A percentile compares a stretch with the other conserved stretches of the same genome.
These are phyloP conservation scores for Penicillium canariense DNA, from an alignment of 495 filamentous ascomycete species.

Conservation along the genomic window DNA sequence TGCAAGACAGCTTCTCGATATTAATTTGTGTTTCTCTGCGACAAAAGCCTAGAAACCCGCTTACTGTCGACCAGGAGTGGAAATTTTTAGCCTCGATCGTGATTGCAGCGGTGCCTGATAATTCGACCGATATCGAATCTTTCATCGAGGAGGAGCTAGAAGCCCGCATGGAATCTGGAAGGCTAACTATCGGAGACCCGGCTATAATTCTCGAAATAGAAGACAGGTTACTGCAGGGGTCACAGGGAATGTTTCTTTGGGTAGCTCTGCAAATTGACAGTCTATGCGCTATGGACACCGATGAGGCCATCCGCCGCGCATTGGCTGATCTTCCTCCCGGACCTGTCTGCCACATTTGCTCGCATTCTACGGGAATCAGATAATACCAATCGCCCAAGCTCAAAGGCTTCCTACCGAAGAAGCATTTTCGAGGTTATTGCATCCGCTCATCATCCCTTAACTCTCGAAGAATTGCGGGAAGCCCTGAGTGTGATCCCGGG, in stretches of 20 bases:
- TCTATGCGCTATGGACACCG: conserved; percentile 38
- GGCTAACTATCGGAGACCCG: background rate
- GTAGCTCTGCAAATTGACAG: conserved; percentile 43
- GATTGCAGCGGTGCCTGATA: background rate
- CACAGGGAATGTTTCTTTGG: conserved; percentile 46
- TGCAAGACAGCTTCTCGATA: background rate
- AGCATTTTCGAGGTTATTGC: background rate
- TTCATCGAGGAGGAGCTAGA: background rate
- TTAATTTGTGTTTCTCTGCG: background rate
- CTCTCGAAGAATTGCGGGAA: background rate
- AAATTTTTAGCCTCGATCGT: background rate
- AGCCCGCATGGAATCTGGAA: background rate
- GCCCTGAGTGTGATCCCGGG: background rate
- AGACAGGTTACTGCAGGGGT: background rate
- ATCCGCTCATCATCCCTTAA: background rate
- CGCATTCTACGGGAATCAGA: background rate
- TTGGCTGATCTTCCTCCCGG: conserved; percentile 39
- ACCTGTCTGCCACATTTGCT: background rate
- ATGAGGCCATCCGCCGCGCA: conserved; percentile 38
- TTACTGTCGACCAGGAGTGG: background rate
- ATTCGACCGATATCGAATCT: background rate
- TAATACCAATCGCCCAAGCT: background rate
- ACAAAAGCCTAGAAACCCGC: background rate
- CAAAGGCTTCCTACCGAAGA: background rate
- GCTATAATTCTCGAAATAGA: background rate